Conservation (phyloP, 1,284 basidiomycete species). For the Tranzscheliella williamsii region DNA sequence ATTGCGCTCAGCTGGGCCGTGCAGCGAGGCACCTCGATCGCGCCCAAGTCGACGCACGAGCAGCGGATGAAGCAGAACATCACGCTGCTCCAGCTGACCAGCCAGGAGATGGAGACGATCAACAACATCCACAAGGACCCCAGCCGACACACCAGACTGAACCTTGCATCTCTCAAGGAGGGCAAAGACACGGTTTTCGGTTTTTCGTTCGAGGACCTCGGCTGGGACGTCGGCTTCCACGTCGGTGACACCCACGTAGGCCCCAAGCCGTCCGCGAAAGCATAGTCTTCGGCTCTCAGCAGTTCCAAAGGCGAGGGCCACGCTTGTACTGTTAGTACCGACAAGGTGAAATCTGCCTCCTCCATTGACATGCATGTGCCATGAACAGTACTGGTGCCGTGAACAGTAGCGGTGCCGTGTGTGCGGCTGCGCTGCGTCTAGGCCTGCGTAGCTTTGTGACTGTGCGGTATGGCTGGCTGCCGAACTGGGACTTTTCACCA, state of each 20-base stretch:
- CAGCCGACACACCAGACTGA: slow-evolving; percentile 26
- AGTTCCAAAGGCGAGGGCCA: background rate
- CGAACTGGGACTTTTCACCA: too few species aligned
- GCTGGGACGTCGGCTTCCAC: slow-evolving; percentile 42
- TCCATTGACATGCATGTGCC: too few species aligned
- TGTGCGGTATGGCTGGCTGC: too few species aligned
- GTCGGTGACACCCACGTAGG: background rate
- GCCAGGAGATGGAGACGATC: slow-evolving; percentile 67
- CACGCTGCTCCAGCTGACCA: slow-evolving; percentile 69
- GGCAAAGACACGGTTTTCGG: slow-evolving; percentile 26
- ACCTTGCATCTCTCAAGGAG: slow-evolving; percentile 16
- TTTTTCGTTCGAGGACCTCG: slow-evolving; percentile 44
- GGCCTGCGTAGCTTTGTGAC: too few species aligned
- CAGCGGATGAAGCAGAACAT: slow-evolving; percentile 74
- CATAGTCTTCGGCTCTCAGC: background rate
- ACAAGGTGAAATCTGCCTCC: too few species aligned
- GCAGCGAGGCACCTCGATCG: slow-evolving; percentile 64
- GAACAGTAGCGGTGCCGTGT: too few species aligned
- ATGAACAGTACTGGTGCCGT: too few species aligned
- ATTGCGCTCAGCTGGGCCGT: slow-evolving; percentile 74
- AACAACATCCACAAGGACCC: slow-evolving; percentile 38
- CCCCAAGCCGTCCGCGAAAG: background rate
- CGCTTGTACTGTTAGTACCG: background rate
- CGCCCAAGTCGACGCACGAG: slow-evolving; percentile 64
- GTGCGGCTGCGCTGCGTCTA: too few species aligned